These are phyloP conservation scores for Penicillium maclennaniae DNA, from an alignment of 495 filamentous ascomycete species.

Conservation along the genomic window DNA sequence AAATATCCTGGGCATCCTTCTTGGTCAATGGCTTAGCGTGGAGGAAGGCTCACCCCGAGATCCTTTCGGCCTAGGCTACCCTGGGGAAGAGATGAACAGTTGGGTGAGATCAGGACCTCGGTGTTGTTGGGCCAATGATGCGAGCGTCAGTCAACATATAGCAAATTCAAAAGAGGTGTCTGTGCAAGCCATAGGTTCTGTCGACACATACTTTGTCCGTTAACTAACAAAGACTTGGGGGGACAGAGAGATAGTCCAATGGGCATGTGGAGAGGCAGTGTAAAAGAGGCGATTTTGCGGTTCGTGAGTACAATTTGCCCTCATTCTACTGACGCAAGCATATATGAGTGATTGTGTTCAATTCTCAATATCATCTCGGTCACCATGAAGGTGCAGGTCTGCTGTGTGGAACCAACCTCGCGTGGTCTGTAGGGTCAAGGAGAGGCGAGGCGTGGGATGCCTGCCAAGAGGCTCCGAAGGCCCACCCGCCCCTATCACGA, in stretches of 20 bases:
- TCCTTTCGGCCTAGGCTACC: slow-evolving; percentile 16
- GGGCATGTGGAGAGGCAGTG: neutral
- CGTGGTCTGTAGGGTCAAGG: neutral
- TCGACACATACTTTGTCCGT: neutral
- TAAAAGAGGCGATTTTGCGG: neutral
- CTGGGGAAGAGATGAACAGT: slow-evolving; percentile 1
- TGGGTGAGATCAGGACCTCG: slow-evolving; percentile 11
- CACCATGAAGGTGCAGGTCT: neutral
- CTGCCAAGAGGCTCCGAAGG: neutral
- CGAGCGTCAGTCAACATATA: neutral
- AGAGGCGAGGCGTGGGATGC: neutral
- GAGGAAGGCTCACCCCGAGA: slow-evolving; percentile 8
- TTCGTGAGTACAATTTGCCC: neutral
- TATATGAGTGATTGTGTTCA: neutral
- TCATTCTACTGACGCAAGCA: neutral
- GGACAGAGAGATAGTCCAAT: neutral
- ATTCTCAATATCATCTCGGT: neutral
- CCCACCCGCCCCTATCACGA: neutral
- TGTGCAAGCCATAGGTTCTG: neutral
- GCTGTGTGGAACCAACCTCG: neutral
- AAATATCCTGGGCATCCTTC: slow-evolving; percentile 5
- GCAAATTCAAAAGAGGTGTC: neutral
- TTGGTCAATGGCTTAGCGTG: slow-evolving; percentile 17
- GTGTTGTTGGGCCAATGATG: slow-evolving; percentile 12
- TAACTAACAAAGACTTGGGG: neutral